Percentiles rank a stretch among this genome's conserved stretches.
These are phyloP conservation scores for Chlorella variabilis DNA, from an alignment of 163 green algal species.

Conservation along the genomic window DNA sequence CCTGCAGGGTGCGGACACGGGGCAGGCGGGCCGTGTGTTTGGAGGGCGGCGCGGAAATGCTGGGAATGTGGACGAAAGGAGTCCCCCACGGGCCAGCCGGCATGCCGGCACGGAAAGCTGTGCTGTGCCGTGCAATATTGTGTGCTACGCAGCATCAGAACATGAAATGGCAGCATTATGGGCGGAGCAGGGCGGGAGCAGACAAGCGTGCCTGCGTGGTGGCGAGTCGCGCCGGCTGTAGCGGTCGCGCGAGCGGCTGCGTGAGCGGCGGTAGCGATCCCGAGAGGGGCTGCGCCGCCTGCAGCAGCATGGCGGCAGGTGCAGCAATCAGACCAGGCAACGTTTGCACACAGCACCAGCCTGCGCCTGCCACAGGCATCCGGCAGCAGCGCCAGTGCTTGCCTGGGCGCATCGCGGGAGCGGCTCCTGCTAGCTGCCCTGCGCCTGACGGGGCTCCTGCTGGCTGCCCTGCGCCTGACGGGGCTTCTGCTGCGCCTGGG, in stretches of 20 bases:
- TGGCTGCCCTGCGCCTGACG: not conserved
- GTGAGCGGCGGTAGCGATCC: slow-evolving; percentile 30
- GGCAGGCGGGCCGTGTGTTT: no score
- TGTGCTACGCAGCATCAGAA: no score
- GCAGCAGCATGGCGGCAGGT: not conserved
- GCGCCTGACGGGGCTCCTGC: not conserved
- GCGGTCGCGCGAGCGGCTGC: not conserved
- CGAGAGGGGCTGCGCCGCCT: slow-evolving; percentile 29
- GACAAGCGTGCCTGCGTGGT: not conserved
- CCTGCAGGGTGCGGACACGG: not conserved
- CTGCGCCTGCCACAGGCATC: not conserved
- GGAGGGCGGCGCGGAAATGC: no score
- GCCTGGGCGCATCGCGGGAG: not conserved
- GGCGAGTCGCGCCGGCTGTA: not conserved
- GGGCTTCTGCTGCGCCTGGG: slow-evolving; percentile 5
- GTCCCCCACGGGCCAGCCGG: no score
- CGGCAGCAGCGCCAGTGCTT: not conserved
- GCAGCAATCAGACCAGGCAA: no score
- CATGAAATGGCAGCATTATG: no score
- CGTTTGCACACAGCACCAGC: no score
- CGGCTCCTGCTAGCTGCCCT: slow-evolving; percentile 1
- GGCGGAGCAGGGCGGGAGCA: not conserved
- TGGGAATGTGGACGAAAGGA: no score
- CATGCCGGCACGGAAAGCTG: no score
- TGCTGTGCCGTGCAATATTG: no score